These are phyloP conservation scores for Cyclotella kingstonii DNA, from an alignment of 108 stramenopile species.

Conservation along the genomic window DNA sequence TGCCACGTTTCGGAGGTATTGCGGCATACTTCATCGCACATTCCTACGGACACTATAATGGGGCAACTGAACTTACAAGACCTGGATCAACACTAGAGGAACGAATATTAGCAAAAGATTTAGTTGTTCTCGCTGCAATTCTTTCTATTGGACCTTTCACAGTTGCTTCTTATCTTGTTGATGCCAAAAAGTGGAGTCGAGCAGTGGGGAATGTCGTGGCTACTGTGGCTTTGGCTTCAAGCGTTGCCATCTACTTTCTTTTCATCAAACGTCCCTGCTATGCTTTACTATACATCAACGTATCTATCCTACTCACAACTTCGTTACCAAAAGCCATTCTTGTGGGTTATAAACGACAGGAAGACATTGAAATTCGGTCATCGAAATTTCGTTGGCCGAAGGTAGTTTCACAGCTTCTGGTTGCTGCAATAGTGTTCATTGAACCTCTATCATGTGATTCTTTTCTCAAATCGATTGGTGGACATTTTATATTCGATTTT, in stretches of 20 bases:
- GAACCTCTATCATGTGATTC: slow-evolving; percentile 28
- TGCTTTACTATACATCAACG: slow-evolving; percentile 26
- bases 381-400: not conserved
- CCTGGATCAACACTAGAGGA: not conserved
- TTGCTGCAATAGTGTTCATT: slow-evolving; percentile 4
- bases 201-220: slow-evolving; percentile 3
- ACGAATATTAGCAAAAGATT: not conserved
- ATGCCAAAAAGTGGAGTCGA: slow-evolving; percentile 3
- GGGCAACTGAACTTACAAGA: not conserved
- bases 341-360: slow-evolving; percentile 6
- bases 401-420: not conserved
- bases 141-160: slow-evolving; percentile 19
- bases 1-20: not conserved
- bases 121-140: slow-evolving; percentile 9
- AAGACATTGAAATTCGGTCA: slow-evolving; percentile 6
- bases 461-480: slow-evolving; percentile 17
- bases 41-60: slow-evolving; percentile 16
- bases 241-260: slow-evolving; percentile 1
- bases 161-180: slow-evolving; percentile 1
- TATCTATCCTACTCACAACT: slow-evolving; percentile 6
- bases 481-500: slow-evolving; percentile 21
- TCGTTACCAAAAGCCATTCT: slow-evolving; percentile 5
- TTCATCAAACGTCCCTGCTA: slow-evolving; percentile 10
- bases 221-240: not conserved
- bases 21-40: slow-evolving; percentile 23